A percentile compares a stretch with the other conserved stretches of the same genome.
Conservation (phyloP, 805 yeast genomes). For the Metschnikowia shivogae region DNA sequence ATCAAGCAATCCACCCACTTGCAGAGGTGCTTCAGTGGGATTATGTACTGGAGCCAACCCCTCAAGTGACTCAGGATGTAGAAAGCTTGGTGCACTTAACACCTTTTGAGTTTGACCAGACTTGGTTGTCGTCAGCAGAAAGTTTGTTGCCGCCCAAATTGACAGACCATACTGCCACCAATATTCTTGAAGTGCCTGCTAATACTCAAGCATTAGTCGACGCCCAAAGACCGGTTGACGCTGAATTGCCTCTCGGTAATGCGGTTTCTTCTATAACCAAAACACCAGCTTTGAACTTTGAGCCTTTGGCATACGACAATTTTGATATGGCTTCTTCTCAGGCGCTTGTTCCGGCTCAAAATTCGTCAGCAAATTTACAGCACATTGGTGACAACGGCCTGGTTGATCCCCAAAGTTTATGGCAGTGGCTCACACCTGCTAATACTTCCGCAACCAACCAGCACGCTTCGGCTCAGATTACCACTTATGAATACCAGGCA, state of each 20-base stretch:
- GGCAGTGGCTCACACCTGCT: conserved; percentile 1
- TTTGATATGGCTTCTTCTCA: neutral
- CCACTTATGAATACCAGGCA: too few relatives aligned
- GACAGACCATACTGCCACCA: too few relatives aligned
- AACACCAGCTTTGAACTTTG: too few relatives aligned
- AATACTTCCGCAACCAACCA: neutral
- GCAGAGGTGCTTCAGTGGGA: neutral
- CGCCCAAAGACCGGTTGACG: too few relatives aligned
- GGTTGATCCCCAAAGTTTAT: neutral
- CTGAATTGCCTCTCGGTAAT: too few relatives aligned
- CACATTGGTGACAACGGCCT: too few relatives aligned
- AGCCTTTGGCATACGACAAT: too few relatives aligned
- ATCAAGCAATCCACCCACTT: neutral
- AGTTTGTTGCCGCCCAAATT: neutral
- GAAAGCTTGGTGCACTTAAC: neutral
- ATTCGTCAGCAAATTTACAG: too few relatives aligned
- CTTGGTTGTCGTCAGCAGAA: neutral
- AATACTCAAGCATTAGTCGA: too few relatives aligned
- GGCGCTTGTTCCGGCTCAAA: neutral
- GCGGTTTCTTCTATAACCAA: too few relatives aligned
- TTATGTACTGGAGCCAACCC: neutral
- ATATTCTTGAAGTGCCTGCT: too few relatives aligned
- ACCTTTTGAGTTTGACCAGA: neutral
- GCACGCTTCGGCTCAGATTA: neutral
- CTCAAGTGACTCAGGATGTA: neutral